Evolutionary conservation across 1,139 yeast species (phyloP).

Genomic region (Suhomyces bolitotheri): DNA sequence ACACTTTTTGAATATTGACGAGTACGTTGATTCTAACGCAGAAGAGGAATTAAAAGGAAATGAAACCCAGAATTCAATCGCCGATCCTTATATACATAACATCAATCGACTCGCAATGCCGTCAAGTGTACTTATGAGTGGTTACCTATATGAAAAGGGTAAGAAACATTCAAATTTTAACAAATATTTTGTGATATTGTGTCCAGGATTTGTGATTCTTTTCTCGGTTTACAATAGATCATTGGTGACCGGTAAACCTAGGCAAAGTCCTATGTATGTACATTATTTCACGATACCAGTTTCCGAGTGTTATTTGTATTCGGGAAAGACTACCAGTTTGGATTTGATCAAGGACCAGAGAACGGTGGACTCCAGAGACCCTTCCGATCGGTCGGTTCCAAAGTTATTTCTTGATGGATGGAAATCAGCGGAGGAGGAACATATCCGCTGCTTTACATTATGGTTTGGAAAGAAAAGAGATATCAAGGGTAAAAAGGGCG

Average conservation of each 20-base stretch:
- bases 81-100: constrained; percentile 55
- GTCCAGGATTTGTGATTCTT: constrained; percentile 67
- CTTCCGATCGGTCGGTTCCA: constrained; percentile 63
- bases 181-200: constrained; percentile 60
- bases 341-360: constrained; percentile 55
- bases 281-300: constrained; percentile 62
- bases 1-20: constrained; percentile 49
- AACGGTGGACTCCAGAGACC: constrained; percentile 47
- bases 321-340: constrained; percentile 61
- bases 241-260: constrained; percentile 46
- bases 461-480: constrained; percentile 76
- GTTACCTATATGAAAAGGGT: constrained; percentile 65
- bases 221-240: constrained; percentile 50
- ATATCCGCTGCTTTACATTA: constrained; percentile 70
- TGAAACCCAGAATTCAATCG: constrained; percentile 54
- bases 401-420: constrained; percentile 80
- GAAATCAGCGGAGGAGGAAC: constrained; percentile 76
- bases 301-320: constrained; percentile 68
- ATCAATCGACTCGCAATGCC: constrained; percentile 60
- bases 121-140: constrained; percentile 60
- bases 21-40: constrained; percentile 58
- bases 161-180: constrained; percentile 67
- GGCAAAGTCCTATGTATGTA: constrained; percentile 42
- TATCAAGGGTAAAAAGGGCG: constrained; percentile 22
- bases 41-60: constrained; percentile 51